A percentile compares a stretch with the other conserved stretches of the same genome.
Evolutionary conservation across 495 filamentous ascomycete species (phyloP).

Genomic region (Penicillium silybi): DNA sequence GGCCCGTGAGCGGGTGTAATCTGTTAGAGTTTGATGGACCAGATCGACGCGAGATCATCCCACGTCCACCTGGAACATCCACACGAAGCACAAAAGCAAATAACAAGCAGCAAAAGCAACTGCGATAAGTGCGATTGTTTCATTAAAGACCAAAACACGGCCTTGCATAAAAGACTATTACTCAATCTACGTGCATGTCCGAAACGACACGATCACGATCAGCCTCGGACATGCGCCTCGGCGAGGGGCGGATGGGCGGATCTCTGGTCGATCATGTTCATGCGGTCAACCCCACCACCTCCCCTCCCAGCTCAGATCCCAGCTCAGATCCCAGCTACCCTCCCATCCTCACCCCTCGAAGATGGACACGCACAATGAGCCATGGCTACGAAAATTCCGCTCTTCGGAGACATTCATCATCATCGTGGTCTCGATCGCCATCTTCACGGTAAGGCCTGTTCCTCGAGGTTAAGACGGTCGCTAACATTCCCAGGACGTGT

Average conservation of each 20-base stretch:
- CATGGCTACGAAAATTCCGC: slow-evolving; percentile 25
- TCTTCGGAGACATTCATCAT: slow-evolving; percentile 45
- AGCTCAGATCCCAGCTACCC: neutral
- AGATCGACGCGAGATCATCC: neutral
- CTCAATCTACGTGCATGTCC: neutral
- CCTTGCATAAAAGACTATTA: neutral
- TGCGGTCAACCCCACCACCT: neutral
- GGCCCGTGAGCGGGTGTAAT: neutral
- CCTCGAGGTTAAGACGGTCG: neutral
- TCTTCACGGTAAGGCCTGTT: slow-evolving; percentile 40
- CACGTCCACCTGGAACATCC: too few relatives aligned
- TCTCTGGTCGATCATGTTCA: neutral
- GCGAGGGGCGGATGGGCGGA: neutral
- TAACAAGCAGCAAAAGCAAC: neutral
- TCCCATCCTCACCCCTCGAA: neutral
- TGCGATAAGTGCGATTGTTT: neutral
- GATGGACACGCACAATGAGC: slow-evolving; percentile 1
- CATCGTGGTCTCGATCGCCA: slow-evolving; percentile 48
- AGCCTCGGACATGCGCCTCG: neutral
- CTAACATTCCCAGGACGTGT: slow-evolving; percentile 53
- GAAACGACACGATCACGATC: neutral
- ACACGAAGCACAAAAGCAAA: too few relatives aligned
- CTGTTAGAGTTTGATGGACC: neutral
- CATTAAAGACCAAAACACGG: neutral
- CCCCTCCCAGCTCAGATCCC: neutral